Base-by-base conservation (phyloP, 352 stramenopile genomes). In the Pythium sukuiense region DNA sequence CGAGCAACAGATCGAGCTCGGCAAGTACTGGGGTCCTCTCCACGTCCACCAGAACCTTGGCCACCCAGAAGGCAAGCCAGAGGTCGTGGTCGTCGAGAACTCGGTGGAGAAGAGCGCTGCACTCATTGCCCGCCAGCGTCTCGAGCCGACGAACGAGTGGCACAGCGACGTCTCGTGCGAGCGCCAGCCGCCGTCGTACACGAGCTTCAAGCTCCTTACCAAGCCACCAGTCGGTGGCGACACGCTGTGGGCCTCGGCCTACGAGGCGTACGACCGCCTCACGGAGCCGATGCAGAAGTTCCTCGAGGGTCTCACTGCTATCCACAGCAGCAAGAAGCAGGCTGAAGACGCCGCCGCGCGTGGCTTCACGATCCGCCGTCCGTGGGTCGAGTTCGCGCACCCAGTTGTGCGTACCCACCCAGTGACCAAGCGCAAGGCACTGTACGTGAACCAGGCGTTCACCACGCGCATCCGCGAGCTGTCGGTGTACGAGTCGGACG, bases 261-360 rank as follows among this genome's bases (percentile, higher is more conserved):
- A 80, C 66, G 75, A 84, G 32, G 76, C 76, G 3, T 84, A 82
- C 67, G 72, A 84, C 12, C 74, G 70, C 30, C 63, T 84, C 1
- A 76, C 74, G 13, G 65, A 69, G 16, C 57, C 58, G 24, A 74
- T 84, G 41, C 61, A 81, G 56, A 72, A 70, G 52, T 75, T 81
- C 32, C 59, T 84, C 6, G 72, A 81, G 26, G 65, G 70, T 0
- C 58, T 84, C 16, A 79, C 72, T 3, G 76, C 76, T 16, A 76
- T 82, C 46, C 76, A 84, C 65, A 83, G 72, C 59, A 76, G 72
- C 67, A 78, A 78, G 59, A 63, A 63, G 7, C 75, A 82, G 67
- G 75, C 72, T 0, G 61, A 77, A 18, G 53, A 56, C 9, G 72
- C 75, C 18, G 63, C 69, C 0, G 46, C 26, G 6, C 54, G 59